phyloP scores from a whole-genome alignment of 2,329 filamentous ascomycete genomes.

The Colletotrichum echinochloae region DNA sequence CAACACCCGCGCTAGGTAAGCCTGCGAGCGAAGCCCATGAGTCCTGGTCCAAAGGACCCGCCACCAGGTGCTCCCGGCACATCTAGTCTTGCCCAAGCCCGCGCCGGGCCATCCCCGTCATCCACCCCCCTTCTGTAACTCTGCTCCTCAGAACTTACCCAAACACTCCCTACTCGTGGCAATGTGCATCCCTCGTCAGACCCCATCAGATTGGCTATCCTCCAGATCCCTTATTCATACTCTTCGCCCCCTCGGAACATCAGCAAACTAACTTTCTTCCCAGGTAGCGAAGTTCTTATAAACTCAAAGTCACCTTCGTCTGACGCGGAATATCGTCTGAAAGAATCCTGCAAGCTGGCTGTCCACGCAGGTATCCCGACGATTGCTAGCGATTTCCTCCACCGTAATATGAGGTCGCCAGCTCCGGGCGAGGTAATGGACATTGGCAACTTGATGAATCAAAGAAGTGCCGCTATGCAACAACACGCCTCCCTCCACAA shows the following conservation, averaged over 20 bases:
- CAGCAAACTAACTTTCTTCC: constrained; percentile 23
- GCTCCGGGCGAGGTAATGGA: constrained; percentile 64
- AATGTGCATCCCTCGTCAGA: constrained; percentile 22
- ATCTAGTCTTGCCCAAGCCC: constrained; percentile 35
- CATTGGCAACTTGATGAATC: constrained; percentile 65
- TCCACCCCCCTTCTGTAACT: constrained; percentile 14
- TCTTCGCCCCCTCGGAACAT: constrained; percentile 22
- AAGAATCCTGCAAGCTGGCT: constrained; percentile 32
- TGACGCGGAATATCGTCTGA: constrained; percentile 33
- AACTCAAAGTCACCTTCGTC: constrained; percentile 39
- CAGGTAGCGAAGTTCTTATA: constrained; percentile 26
- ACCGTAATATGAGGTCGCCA: constrained; percentile 56
- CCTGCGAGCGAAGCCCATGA: constrained; percentile 32
- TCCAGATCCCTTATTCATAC: constrained; percentile 17
- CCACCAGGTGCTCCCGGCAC: constrained; percentile 38
- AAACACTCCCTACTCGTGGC: constrained; percentile 38
- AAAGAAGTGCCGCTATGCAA: constrained; percentile 54
- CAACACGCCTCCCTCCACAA: constrained; percentile 43
- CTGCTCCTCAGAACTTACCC: constrained; percentile 21
- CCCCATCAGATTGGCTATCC: constrained; percentile 6
- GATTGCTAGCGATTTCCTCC: constrained; percentile 25
- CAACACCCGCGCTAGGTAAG: constrained; percentile 37
- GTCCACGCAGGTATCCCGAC: constrained; percentile 34
- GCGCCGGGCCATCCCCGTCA: constrained; percentile 30
- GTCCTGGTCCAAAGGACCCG: constrained; percentile 34